Evolutionary conservation across 306 rosid genomes (phyloP).

Genomic region (Glycyrrhiza uralensis): DNA sequence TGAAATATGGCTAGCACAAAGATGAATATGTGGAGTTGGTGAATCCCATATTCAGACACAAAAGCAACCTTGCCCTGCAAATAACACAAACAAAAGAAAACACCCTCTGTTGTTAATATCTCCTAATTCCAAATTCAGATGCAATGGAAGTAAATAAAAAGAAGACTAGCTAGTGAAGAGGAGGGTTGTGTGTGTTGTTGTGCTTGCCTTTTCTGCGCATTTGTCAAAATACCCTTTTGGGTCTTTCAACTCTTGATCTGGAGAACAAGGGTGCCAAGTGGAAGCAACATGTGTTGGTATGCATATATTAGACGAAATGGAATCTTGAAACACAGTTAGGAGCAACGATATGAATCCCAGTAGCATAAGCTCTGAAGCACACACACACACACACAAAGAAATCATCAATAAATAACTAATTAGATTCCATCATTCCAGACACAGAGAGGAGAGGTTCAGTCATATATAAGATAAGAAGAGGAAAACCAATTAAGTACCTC

Average conservation of each 20-base stretch:
- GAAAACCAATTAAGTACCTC: conserved; percentile 53
- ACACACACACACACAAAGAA: too few relatives aligned
- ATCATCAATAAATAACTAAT: too few relatives aligned
- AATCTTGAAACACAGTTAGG: conserved; percentile 39
- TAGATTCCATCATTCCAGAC: too few relatives aligned
- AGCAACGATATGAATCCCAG: conserved; percentile 71
- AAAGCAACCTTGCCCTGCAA: conserved; percentile 65
- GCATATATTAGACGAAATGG: conserved; percentile 38
- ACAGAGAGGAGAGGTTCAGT: too few relatives aligned
- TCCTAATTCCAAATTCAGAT: background rate
- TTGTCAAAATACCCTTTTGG: conserved; percentile 29
- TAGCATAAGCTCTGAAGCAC: conserved; percentile 78
- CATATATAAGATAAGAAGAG: too few relatives aligned
- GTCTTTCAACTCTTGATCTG: background rate
- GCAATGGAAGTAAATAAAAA: background rate
- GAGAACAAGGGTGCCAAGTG: conserved; percentile 63
- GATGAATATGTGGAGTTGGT: conserved; percentile 78
- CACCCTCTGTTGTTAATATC: too few relatives aligned
- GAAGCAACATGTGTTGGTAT: conserved; percentile 38
- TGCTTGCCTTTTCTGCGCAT: conserved; percentile 37
- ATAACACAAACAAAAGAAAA: too few relatives aligned
- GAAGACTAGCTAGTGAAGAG: background rate
- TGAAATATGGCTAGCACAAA: conserved; percentile 63
- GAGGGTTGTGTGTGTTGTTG: too few relatives aligned
- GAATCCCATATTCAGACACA: conserved; percentile 68